These are phyloP conservation scores for Lentinus tigrinus DNA, from an alignment of 768 basidiomycete genomes.

Conservation along the genomic window DNA sequence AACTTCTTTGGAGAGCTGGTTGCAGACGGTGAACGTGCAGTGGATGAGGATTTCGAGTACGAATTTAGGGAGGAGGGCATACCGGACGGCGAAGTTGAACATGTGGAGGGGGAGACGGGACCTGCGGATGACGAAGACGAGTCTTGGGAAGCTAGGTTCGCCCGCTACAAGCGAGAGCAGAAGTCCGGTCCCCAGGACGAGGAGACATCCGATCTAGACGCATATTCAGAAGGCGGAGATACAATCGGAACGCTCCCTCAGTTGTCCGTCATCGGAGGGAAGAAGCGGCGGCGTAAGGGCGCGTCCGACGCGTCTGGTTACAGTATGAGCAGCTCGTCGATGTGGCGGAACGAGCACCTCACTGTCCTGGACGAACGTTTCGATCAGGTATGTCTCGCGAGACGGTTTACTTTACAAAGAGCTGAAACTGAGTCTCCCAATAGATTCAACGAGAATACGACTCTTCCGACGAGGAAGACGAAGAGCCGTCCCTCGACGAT, in stretches of 20 bases:
- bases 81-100: conserved; percentile 31
- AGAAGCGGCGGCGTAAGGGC: conserved; percentile 67
- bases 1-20: conserved; percentile 77
- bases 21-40: conserved; percentile 63
- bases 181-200: conserved; percentile 21
- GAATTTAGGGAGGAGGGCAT: conserved; percentile 61
- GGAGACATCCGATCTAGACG: conserved; percentile 44
- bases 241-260: conserved; percentile 75
- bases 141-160: conserved; percentile 80
- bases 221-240: conserved; percentile 70
- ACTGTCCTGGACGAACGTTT: conserved; percentile 91
- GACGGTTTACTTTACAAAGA: neutral
- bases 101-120: conserved; percentile 13
- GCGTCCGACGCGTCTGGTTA: conserved; percentile 89
- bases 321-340: conserved; percentile 96
- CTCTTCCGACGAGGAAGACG: conserved; percentile 48
- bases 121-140: conserved; percentile 34
- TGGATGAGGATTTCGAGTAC: conserved; percentile 61
- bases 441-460: conserved; percentile 83
- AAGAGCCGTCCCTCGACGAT: conserved; percentile 37
- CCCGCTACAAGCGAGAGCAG: conserved; percentile 67
- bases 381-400: conserved; percentile 67
- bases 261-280: conserved; percentile 79
- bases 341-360: conserved; percentile 89
- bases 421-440: neutral